Evolutionary conservation across 371 early-diverging fungal species (phyloP), one percentile per base, ranked within the genome.

Genomic region (Gilbertella persicaria): DNA sequence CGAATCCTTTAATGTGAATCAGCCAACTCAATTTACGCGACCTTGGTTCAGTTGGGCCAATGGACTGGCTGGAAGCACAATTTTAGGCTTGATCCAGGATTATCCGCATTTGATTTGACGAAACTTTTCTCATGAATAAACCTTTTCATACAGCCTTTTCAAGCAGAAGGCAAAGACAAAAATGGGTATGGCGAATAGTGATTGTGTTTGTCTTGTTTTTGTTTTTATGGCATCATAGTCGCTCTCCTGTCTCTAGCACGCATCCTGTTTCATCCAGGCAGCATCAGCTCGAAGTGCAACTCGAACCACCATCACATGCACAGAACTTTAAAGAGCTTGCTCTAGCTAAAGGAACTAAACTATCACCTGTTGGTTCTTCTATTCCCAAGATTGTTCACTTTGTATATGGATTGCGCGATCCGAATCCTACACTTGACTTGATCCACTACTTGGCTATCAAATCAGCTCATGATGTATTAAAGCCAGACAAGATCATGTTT

Each of bases 31-130:
- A 3, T 78, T 58, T 47, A 80, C 79, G n/a, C 48, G 79, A 14
- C 43, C 66, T 24, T 80, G 79, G 79, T 82, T 82, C 47, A 73
- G 78, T 24, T 80, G 80, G 83, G 75, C 79, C n/a, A 80, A 80
- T 52, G 69, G 71, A 7, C 50, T 82, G 23, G 68, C 78, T 40
- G 82, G 78, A 12, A 64, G 56, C 47, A 65, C 79, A 0, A 67
- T 82, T 8, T 39, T 77, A 7, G 44, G 71, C 42, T 14, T 79
- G 3, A 45, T 63, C 12, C 44, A 64, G 21, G 39, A 56, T 23
- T 64, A 42, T 40, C 68, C 68, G 7, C 61, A 64, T 46, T 33
- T 68, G 16, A 51, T 50, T 19, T 64, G 44, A 55, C 9, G 14
- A 24, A 23, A 21, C 28, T 26, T 49, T 19, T 25, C 9, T 37